A percentile compares a stretch with the other conserved stretches of the same genome.
Evolutionary conservation across 257 asterid species (phyloP).

Genomic region (Solanum pimpinellifolium): DNA sequence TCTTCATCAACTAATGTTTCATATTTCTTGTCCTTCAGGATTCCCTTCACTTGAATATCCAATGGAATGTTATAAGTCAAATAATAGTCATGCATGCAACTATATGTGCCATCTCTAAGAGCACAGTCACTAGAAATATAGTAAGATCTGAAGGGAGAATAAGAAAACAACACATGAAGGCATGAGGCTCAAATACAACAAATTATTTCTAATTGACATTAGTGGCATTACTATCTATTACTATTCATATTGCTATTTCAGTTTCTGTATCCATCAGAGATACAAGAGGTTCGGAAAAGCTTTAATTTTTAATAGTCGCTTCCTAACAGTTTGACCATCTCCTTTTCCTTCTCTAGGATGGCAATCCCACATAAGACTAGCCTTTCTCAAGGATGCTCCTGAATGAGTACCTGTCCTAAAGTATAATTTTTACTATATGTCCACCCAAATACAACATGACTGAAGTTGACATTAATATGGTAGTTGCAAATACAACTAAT

Average conservation of each 20-base stretch:
- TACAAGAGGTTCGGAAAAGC: not conserved
- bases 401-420: not conserved
- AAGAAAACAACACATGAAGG: not conserved
- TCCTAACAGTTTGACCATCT: not conserved
- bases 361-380: not conserved
- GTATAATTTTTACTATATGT: not conserved
- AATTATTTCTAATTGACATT: not conserved
- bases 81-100: not conserved
- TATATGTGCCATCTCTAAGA: not conserved
- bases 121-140: not conserved
- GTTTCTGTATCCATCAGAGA: not conserved
- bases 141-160: not conserved
- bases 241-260: not conserved
- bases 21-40: slow-evolving; percentile 23
- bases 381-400: not conserved
- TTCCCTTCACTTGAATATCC: slow-evolving; percentile 25
- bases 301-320: not conserved
- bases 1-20: slow-evolving; percentile 32
- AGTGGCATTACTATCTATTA: not conserved
- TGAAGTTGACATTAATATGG: not conserved
- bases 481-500: no score
- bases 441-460: not conserved
- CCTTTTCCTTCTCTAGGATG: not conserved
- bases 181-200: not conserved
- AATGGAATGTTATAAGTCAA: not conserved